Conservation (phyloP, 345 rosid genomes). For the Euphorbia tirucalli region DNA sequence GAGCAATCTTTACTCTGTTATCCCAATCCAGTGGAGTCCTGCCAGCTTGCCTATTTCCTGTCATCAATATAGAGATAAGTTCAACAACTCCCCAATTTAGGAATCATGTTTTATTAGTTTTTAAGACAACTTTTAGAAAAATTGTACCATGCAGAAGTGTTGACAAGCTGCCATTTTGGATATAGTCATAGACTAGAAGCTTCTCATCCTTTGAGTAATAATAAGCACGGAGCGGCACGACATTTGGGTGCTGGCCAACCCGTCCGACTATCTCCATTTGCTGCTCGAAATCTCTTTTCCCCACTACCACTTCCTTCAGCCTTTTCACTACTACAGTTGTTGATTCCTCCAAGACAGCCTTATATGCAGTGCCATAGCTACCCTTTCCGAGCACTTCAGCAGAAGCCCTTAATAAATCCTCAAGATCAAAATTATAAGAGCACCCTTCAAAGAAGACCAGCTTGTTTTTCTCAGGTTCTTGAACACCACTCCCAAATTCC, state of each 20-base stretch:
- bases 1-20: conserved; percentile 59
- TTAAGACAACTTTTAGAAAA: background rate
- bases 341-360: conserved; percentile 80
- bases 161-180: conserved; percentile 54
- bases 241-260: conserved; percentile 62
- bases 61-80: conserved; percentile 17
- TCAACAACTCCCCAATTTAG: conserved; percentile 3
- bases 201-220: conserved; percentile 93
- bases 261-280: conserved; percentile 83
- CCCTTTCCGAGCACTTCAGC: conserved; percentile 96
- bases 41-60: conserved; percentile 59
- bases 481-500: conserved; percentile 78
- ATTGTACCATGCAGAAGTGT: conserved; percentile 72
- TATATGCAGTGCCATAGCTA: conserved; percentile 77
- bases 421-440: conserved; percentile 71
- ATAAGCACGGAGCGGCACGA: conserved; percentile 75
- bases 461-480: conserved; percentile 73
- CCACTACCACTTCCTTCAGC: conserved; percentile 71
- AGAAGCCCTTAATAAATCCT: conserved; percentile 84
- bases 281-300: conserved; percentile 85
- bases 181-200: conserved; percentile 72
- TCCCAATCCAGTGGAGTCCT: conserved; percentile 70
- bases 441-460: conserved; percentile 84
- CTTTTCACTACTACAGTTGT: conserved; percentile 83
- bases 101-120: background rate